These are phyloP conservation scores for Schizothecium vesticola DNA, from an alignment of 495 filamentous ascomycete species.

Conservation along the genomic window DNA sequence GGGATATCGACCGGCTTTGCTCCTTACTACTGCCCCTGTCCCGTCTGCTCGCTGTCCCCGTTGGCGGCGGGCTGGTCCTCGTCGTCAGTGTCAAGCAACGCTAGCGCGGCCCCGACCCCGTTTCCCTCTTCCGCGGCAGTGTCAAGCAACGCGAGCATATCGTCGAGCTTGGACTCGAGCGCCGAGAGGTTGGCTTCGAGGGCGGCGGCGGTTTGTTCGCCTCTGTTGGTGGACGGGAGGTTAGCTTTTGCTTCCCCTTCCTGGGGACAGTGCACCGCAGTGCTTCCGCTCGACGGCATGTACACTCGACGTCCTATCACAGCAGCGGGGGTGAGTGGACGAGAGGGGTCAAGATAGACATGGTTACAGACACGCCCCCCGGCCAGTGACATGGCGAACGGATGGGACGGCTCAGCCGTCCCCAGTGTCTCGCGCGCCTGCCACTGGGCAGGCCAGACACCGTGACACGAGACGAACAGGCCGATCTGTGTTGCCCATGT, in stretches of 20 bases:
- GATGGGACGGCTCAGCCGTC: neutral
- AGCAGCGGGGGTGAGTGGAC: neutral
- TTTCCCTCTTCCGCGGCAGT: neutral
- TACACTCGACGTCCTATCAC: neutral
- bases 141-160: slow-evolving; percentile 34
- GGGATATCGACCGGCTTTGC: neutral
- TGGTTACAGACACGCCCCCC: neutral
- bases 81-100: too few relatives aligned
- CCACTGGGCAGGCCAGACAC: neutral
- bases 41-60: neutral
- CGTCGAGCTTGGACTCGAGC: slow-evolving; percentile 51
- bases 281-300: neutral
- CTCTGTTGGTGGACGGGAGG: slow-evolving; percentile 31
- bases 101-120: too few relatives aligned
- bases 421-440: neutral
- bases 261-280: neutral
- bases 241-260: neutral
- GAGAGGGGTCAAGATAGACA: neutral
- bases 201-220: slow-evolving; percentile 48
- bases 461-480: neutral
- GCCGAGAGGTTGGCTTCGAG: slow-evolving; percentile 49
- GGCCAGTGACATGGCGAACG: neutral
- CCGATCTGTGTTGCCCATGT: neutral
- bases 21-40: neutral
- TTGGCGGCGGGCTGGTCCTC: neutral